Evolutionary conservation across 2,329 filamentous ascomycete genomes (phyloP).

Genomic region (Hypoxylon sp.): DNA sequence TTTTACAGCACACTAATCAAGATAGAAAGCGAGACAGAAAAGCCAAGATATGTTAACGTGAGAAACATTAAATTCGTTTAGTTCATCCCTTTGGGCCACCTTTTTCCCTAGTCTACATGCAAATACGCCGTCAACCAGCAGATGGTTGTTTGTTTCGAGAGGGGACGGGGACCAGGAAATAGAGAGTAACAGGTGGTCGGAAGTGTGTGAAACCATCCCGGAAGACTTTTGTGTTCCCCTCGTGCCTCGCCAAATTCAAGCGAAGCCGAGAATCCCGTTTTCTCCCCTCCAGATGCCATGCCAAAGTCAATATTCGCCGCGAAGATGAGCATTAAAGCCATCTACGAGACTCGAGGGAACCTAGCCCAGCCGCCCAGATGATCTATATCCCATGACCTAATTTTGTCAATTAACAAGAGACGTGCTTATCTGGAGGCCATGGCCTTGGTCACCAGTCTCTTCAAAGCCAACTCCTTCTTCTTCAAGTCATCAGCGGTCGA

Average conservation of each 20-base stretch:
- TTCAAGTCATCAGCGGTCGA: slow-evolving; percentile 93
- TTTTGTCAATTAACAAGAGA: slow-evolving; percentile 49
- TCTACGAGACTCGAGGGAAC: slow-evolving; percentile 48
- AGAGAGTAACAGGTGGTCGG: slow-evolving; percentile 47
- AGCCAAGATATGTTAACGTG: slow-evolving; percentile 22
- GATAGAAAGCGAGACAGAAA: background rate
- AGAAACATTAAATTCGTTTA: slow-evolving; percentile 42
- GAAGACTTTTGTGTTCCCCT: slow-evolving; percentile 53
- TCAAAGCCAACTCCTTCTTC: slow-evolving; percentile 99
- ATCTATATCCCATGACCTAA: slow-evolving; percentile 51
- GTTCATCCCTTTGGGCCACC: slow-evolving; percentile 44
- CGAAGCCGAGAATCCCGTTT: slow-evolving; percentile 40
- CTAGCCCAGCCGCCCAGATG: slow-evolving; percentile 50
- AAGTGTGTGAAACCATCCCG: slow-evolving; percentile 52
- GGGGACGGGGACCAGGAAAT: slow-evolving; percentile 44
- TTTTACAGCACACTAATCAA: background rate
- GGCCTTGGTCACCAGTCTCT: slow-evolving; percentile 98
- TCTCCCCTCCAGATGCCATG: slow-evolving; percentile 50
- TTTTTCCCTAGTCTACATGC: slow-evolving; percentile 57
- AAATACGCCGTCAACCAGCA: slow-evolving; percentile 52
- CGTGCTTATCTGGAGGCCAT: slow-evolving; percentile 86
- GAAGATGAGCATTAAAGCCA: slow-evolving; percentile 48
- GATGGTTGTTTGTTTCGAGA: slow-evolving; percentile 44
- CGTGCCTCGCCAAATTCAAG: slow-evolving; percentile 47
- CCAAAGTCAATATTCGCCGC: slow-evolving; percentile 48